These are phyloP conservation scores for Colletotrichum graminicola DNA, from an alignment of 2,329 filamentous ascomycete species.

Conservation along the genomic window DNA sequence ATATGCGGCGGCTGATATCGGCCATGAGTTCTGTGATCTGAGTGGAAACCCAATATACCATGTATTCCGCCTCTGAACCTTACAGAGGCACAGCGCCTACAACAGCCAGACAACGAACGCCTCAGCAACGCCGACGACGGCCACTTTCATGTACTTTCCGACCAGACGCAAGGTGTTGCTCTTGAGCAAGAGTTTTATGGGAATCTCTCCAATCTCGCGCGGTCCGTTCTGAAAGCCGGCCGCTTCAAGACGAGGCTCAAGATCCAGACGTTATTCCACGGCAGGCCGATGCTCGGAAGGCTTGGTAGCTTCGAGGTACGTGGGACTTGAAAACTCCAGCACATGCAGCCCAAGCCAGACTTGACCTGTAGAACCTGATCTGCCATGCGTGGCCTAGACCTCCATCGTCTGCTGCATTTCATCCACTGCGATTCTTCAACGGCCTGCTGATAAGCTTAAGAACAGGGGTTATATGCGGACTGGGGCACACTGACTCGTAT, in stretches of 20 bases:
- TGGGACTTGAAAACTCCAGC: neutral
- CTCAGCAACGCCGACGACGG: constrained; percentile 56
- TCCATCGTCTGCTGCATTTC: neutral
- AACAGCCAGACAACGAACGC: constrained; percentile 58
- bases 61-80: constrained; percentile 49
- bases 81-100: constrained; percentile 52
- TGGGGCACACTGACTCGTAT: constrained; percentile 45
- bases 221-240: constrained; percentile 61
- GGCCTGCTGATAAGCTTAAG: constrained; percentile 41
- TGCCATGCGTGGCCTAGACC: neutral
- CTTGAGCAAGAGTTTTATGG: constrained; percentile 61
- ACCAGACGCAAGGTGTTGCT: constrained; percentile 56
- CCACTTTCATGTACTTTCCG: constrained; percentile 59
- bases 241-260: constrained; percentile 52
- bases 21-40: neutral
- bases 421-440: neutral
- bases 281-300: constrained; percentile 48
- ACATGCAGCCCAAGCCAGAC: neutral
- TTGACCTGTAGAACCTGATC: neutral
- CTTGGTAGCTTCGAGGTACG: neutral
- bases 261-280: constrained; percentile 51
- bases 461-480: neutral
- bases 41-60: neutral
- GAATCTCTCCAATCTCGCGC: constrained; percentile 57
- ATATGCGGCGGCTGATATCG: neutral